phyloP scores from a whole-genome alignment of 495 filamentous ascomycete genomes.

The Penicillium macrosclerotiorum region DNA sequence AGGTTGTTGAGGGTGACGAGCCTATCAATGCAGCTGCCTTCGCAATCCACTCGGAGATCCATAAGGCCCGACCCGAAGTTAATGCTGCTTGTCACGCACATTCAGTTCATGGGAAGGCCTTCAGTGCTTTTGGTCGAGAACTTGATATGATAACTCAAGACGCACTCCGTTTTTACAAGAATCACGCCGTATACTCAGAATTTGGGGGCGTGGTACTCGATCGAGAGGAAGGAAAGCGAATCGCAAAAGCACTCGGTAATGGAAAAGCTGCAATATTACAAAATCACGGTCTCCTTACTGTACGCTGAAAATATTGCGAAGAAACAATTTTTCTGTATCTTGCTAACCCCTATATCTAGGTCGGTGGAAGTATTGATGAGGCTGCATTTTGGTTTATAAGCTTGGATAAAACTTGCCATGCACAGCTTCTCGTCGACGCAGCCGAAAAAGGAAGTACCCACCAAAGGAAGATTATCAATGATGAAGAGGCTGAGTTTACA shows the following conservation, averaged over 20 bases:
- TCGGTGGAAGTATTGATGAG: slow-evolving; percentile 54
- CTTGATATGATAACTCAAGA: slow-evolving; percentile 44
- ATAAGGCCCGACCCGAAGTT: slow-evolving; percentile 28
- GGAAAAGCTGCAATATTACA: slow-evolving; percentile 47
- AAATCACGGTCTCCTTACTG: slow-evolving; percentile 55
- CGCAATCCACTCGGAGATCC: slow-evolving; percentile 47
- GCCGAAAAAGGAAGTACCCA: slow-evolving; percentile 20
- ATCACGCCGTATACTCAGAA: slow-evolving; percentile 48
- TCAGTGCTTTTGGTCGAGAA: slow-evolving; percentile 21
- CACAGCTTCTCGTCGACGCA: slow-evolving; percentile 49
- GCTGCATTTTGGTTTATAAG: slow-evolving; percentile 52
- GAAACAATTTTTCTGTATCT: too few relatives aligned
- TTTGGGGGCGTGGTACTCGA: slow-evolving; percentile 57
- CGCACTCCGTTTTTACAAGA: slow-evolving; percentile 49
- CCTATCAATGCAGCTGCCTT: slow-evolving; percentile 56
- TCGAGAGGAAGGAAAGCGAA: slow-evolving; percentile 47
- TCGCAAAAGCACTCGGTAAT: slow-evolving; percentile 47
- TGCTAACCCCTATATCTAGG: too few relatives aligned
- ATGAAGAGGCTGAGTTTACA: slow-evolving; percentile 55
- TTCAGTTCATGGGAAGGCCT: slow-evolving; percentile 27
- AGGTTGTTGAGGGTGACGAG: slow-evolving; percentile 40
- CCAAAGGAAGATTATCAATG: slow-evolving; percentile 39
- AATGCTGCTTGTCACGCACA: slow-evolving; percentile 36
- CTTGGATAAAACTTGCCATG: slow-evolving; percentile 50
- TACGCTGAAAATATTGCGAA: too few relatives aligned